Evolutionary conservation across 345 rosid genomes (phyloP), one percentile per base, ranked within the genome.

Genomic region (Salix caprea): DNA sequence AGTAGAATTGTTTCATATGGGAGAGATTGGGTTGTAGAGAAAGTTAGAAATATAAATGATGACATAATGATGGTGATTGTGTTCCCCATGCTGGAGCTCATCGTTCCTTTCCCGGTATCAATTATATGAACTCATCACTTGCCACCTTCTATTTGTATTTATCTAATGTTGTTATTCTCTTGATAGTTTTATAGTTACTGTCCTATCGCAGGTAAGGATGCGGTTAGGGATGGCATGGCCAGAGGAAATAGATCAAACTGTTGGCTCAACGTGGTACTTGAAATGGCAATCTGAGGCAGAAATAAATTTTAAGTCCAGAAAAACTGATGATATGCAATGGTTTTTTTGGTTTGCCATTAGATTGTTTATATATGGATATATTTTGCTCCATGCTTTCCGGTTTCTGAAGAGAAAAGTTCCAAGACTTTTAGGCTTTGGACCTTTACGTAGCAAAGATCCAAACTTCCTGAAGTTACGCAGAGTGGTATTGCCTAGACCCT

Each of bases 191-290:
- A 64, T 73, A 30, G 15, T 67, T 73, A 39, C 66, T 70, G 42
- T 71, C 74, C 26, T 74, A 39, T 76, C 74, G 73, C 86, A 94
- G 98, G 85, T 91, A 73, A 89, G 93, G 79, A 76, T 91, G 78
- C 89, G 74, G 80, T 82, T 89, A 80, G 97, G 98, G 79, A 91
- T 92, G 93, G 93, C 96, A 64, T 91, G 97, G 96, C 98, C 97
- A 13, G 93, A 91, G 81, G 95, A 92, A 84, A 81, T 88, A 70
- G 90, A 82, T 81, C 93, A 90, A 86, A 70, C 81, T 77, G 91
- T 89, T 82, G 94, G 88, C 75, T 79, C 98, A 39, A 89, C 97
- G 21, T 92, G 97, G 97, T 94, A 91, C 89, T 80, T 94, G 73
- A 66, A 86, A 82, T 94, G 97, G 98, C 96, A 88, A 74, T 89